Percentiles rank a stretch among this genome's conserved stretches.
Evolutionary conservation across 1,139 yeast species (phyloP).

Genomic region (Groenewaldozyma auringiensis): DNA sequence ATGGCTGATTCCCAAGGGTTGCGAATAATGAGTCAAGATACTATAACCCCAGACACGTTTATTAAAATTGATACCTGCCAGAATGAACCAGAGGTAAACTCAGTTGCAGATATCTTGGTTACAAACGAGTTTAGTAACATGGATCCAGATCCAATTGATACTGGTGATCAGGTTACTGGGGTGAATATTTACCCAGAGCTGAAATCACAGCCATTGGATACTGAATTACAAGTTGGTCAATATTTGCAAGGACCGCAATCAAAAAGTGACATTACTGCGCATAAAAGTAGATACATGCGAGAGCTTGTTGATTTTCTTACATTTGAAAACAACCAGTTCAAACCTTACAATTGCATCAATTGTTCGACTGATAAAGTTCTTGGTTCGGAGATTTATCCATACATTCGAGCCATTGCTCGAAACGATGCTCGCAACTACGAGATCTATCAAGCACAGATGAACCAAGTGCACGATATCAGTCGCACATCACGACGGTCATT

Average conservation of each 20-base stretch:
- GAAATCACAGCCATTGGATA: constrained; percentile 13
- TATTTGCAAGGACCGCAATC: not conserved
- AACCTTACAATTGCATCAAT: constrained; percentile 15
- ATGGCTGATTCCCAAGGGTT: constrained; percentile 8
- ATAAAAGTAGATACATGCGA: not conserved
- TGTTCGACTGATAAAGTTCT: constrained; percentile 11
- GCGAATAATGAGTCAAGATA: constrained; percentile 22
- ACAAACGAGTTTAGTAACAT: constrained; percentile 13
- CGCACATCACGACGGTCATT: constrained; percentile 22
- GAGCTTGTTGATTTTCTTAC: not conserved
- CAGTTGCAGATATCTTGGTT: constrained; percentile 17
- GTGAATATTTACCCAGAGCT: constrained; percentile 12
- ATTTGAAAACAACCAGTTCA: not conserved
- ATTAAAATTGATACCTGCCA: not conserved
- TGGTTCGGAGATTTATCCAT: constrained; percentile 25
- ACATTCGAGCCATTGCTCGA: constrained; percentile 25
- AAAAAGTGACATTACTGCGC: not conserved
- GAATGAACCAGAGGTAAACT: constrained; percentile 3
- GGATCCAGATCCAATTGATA: constrained; percentile 6
- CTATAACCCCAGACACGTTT: constrained; percentile 10
- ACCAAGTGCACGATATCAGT: constrained; percentile 5
- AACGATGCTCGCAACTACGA: constrained; percentile 14
- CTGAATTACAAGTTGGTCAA: constrained; percentile 13
- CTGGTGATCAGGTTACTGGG: constrained; percentile 11
- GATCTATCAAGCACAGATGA: not conserved